Evolutionary conservation across 768 basidiomycete genomes (phyloP).

Genomic region (Multifurca ochricompacta): DNA sequence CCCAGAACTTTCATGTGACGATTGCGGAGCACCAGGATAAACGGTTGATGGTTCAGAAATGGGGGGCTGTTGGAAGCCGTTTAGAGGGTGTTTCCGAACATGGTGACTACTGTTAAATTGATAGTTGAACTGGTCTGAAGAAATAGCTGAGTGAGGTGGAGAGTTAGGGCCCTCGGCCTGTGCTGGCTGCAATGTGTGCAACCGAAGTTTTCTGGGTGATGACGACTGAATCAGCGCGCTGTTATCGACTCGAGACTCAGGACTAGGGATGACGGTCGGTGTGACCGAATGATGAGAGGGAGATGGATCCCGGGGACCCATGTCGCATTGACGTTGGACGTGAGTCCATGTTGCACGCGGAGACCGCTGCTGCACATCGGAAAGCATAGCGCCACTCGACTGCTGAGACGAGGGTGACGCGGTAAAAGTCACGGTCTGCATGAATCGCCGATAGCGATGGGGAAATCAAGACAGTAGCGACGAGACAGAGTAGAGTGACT

Average conservation of each 20-base stretch:
- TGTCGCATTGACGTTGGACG: slow-evolving; percentile 21
- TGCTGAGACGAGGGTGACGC: slow-evolving; percentile 12
- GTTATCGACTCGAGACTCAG: slow-evolving; percentile 26
- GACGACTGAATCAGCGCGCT: slow-evolving; percentile 39
- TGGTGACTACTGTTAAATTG: slow-evolving; percentile 32
- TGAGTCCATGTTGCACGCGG: slow-evolving; percentile 21
- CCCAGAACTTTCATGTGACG: slow-evolving; percentile 40
- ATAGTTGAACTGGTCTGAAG: slow-evolving; percentile 31
- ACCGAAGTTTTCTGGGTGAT: slow-evolving; percentile 46
- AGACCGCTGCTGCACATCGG: slow-evolving; percentile 17
- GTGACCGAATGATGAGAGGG: background rate
- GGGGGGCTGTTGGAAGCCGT: slow-evolving; percentile 32
- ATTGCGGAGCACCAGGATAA: slow-evolving; percentile 33
- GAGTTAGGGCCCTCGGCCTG: slow-evolving; percentile 26
- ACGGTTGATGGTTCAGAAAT: slow-evolving; percentile 29
- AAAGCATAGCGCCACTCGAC: slow-evolving; percentile 13
- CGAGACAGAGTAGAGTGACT: slow-evolving; percentile 11
- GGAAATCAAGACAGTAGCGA: background rate
- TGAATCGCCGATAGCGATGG: slow-evolving; percentile 12
- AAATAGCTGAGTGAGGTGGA: slow-evolving; percentile 44
- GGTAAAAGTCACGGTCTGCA: slow-evolving; percentile 15
- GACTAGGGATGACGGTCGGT: slow-evolving; percentile 9
- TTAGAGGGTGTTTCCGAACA: slow-evolving; percentile 43
- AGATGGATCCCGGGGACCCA: slow-evolving; percentile 15
- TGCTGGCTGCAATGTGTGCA: slow-evolving; percentile 41